Base-by-base conservation (phyloP, 441 rosid species). In the Jatropha podagrica region DNA sequence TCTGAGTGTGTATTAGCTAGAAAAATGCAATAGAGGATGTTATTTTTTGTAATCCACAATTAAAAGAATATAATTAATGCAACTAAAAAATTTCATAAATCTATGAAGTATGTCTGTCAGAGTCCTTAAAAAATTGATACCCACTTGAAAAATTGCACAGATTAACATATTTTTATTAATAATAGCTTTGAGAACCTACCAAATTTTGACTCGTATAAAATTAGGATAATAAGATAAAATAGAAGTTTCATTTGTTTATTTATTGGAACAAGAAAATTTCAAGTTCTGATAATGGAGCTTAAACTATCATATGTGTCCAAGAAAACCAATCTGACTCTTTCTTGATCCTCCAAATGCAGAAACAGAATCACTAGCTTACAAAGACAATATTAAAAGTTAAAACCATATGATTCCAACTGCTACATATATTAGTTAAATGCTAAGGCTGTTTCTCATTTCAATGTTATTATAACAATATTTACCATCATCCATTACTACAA, bases 41-140 rank as follows among this genome's bases (percentile, higher is more conserved):
- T n/a, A 32, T 32, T 51, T 69, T 78, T 78, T 44, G 55, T 73
- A 60, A 77, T 80, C 73, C 59, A 51, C 51, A 60, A 78, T 78
- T 44, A 78, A 78, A 72, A 82, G 83, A 79, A 70, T 72, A 54
- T 71, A 72, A 75, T 81, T 79, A 75, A 80, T 76, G 59, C 78
- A 73, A 64, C 78, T 81, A 58, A 42, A 65, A 67, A 67, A 71
- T 81, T 79, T 77, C 81, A 80, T 68, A 73, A 83, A 82, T 82
- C 84, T 69, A 79, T 72, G 88, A 79, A 81, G 91, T 82, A 88
- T 90, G 85, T 90, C 89, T 85, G 94, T 87, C 90, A 82, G 81
- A 72, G 83, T 81, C 71, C 60, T 75, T 84, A 80, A 78, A 77
- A 89, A 89, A 72, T 69, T 77, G 69, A 48, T 79, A 59, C 74